These are phyloP conservation scores for Orbilia ellipsospora DNA, from an alignment of 2,329 filamentous ascomycete species.

Conservation along the genomic window DNA sequence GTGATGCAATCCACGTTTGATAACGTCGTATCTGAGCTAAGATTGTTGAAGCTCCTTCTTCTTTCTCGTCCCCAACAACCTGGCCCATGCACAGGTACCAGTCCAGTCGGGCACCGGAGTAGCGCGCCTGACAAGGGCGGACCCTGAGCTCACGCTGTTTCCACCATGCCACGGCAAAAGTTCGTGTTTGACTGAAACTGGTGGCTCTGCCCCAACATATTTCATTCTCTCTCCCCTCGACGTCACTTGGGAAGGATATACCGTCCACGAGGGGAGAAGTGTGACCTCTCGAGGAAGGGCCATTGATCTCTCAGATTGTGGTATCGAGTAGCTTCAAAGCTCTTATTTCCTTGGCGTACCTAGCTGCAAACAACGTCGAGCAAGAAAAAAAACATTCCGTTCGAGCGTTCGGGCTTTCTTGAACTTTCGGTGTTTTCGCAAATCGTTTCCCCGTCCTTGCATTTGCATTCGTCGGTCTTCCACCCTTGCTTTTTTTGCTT, in stretches of 20 bases:
- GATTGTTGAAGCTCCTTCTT: constrained; percentile 51
- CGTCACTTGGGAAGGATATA: constrained; percentile 14
- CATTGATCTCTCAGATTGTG: not conserved
- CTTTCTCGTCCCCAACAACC: constrained; percentile 37
- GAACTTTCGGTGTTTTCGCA: constrained; percentile 14
- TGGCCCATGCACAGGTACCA: constrained; percentile 22
- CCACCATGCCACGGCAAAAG: not conserved
- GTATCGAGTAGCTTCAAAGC: not conserved
- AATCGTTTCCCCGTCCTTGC: constrained; percentile 33
- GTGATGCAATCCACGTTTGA: constrained; percentile 5
- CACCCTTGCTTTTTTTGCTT: constrained; percentile 20
- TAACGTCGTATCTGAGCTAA: constrained; percentile 28
- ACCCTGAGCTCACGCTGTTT: constrained; percentile 40
- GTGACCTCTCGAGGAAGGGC: not conserved
- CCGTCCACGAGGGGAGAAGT: no score
- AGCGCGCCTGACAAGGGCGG: constrained; percentile 36
- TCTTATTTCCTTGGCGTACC: no score
- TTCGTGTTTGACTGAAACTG: not conserved
- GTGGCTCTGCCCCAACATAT: constrained; percentile 49
- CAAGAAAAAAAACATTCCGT: no score
- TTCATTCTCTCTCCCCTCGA: constrained; percentile 2
- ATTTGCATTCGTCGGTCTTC: constrained; percentile 38
- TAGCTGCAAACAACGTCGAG: no score
- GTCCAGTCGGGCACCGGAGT: constrained; percentile 37
- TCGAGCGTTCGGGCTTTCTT: not conserved